Evolutionary conservation across 345 rosid species (phyloP).

Genomic region (Clausena lansium): DNA sequence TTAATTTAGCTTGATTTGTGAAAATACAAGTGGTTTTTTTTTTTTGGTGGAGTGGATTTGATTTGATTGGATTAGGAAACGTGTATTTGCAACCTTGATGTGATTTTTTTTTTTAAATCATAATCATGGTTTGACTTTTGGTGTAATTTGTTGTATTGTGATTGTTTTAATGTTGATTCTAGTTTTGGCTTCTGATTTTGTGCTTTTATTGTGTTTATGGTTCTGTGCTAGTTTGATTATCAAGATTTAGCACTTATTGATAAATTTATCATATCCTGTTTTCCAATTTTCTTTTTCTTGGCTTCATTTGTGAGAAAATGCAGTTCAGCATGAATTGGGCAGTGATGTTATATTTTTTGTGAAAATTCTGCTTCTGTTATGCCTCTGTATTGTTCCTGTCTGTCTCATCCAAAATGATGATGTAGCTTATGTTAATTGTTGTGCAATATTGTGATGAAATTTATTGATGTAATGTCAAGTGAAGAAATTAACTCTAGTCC

Average conservation of each 20-base stretch:
- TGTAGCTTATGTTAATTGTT: not conserved
- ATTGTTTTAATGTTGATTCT: not conserved
- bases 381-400: not conserved
- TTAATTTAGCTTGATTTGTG: constrained; percentile 8
- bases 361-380: not conserved
- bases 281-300: not conserved
- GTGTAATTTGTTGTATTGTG: not conserved
- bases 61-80: constrained; percentile 2
- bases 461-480: not conserved
- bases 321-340: constrained; percentile 4
- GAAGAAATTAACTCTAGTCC: not conserved
- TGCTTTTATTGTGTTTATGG: not conserved
- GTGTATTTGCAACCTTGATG: not conserved
- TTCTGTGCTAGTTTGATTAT: not conserved
- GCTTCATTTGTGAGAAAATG: not conserved
- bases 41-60: not conserved
- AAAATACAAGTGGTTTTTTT: not conserved
- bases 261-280: not conserved
- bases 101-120: not conserved
- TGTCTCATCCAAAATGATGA: not conserved
- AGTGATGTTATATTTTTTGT: not conserved
- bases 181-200: not conserved
- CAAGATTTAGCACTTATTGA: not conserved
- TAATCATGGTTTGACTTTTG: not conserved
- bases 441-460: not conserved